Percentiles rank a stretch among this genome's conserved stretches.
These are phyloP conservation scores for Blastocystis sp. DNA, from an alignment of 352 stramenopile genomes.

Conservation along the genomic window DNA sequence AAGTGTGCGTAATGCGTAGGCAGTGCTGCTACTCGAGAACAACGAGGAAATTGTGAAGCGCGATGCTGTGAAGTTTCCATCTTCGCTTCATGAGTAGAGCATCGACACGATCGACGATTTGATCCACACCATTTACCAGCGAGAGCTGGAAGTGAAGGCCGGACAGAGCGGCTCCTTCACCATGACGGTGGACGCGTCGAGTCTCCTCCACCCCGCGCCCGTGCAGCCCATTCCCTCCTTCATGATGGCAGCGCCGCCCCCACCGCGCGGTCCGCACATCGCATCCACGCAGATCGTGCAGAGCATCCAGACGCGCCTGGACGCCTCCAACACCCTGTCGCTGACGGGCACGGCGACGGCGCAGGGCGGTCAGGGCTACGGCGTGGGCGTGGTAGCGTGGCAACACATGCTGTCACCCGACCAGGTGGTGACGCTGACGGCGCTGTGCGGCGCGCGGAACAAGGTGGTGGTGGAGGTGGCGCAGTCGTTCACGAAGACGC, in stretches of 20 bases:
- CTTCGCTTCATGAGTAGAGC: neutral
- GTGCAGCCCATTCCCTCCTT: neutral
- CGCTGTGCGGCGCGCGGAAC: neutral
- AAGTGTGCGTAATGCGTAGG: conserved; percentile 1
- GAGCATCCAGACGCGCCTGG: conserved; percentile 15
- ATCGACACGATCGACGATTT: conserved; percentile 46
- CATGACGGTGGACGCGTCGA: conserved; percentile 2
- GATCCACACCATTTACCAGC: conserved; percentile 45
- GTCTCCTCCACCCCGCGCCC: neutral
- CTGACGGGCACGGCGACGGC: conserved; percentile 5
- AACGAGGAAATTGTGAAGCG: conserved; percentile 55
- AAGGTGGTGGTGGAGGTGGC: neutral
- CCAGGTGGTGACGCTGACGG: neutral
- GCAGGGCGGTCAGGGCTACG: neutral
- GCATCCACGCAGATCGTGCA: conserved; percentile 20
- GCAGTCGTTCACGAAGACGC: neutral
- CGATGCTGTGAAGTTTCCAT: neutral
- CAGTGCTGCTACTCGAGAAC: conserved; percentile 26
- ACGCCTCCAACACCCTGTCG: neutral
- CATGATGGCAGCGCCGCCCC: neutral
- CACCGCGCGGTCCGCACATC: neutral
- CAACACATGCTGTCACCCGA: neutral
- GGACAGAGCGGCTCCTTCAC: conserved; percentile 24
- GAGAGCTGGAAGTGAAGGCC: conserved; percentile 21
- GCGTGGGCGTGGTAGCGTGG: neutral